phyloP scores from a whole-genome alignment of 169 alveolate genomes.

The Plasmodium knowlesi region DNA sequence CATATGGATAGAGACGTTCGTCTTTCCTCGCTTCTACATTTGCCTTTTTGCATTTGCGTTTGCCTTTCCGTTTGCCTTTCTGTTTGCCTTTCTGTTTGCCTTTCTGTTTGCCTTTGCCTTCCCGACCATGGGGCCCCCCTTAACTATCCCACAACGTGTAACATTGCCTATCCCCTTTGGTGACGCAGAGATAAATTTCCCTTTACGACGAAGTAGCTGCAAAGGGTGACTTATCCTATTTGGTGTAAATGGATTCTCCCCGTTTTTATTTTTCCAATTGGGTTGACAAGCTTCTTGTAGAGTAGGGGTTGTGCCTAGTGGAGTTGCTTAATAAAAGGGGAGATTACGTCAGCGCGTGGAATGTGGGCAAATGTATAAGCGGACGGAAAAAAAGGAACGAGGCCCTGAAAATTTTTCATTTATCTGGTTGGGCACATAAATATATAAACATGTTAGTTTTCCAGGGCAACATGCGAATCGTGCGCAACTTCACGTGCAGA shows the following conservation, averaged over 20 bases:
- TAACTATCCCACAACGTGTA: not conserved
- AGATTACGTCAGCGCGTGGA: not conserved
- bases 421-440: not conserved
- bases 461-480: not conserved
- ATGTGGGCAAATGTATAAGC: not conserved
- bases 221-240: not conserved
- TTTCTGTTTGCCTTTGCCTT: not conserved
- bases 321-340: not conserved
- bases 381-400: not conserved
- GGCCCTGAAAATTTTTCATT: not conserved
- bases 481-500: not conserved
- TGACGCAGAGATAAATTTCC: not conserved
- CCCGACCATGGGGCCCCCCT: not conserved
- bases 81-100: too few relatives aligned
- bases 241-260: not conserved
- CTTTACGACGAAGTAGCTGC: not conserved
- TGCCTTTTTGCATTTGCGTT: too few relatives aligned
- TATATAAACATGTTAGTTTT: not conserved
- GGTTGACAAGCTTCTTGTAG: not conserved
- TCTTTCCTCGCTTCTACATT: not conserved
- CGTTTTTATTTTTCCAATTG: not conserved
- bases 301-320: not conserved
- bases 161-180: not conserved
- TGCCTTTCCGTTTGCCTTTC: too few relatives aligned
- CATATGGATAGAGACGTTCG: not conserved